phyloP scores from a whole-genome alignment of 1,139 yeast species.

The Pichia inconspicua region DNA sequence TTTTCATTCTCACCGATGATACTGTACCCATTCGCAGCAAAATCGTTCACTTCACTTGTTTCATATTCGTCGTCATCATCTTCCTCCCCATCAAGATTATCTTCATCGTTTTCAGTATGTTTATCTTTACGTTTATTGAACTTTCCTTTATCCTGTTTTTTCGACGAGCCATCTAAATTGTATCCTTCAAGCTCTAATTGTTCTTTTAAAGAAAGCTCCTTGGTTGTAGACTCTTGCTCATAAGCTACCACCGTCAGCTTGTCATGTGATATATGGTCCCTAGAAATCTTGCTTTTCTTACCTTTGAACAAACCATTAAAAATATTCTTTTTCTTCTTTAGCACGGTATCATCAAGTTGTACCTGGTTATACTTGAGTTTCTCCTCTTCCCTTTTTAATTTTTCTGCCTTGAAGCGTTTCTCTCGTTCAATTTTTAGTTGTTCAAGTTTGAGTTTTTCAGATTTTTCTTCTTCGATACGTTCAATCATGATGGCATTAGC shows the following conservation, averaged over 20 bases:
- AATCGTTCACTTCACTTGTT: neutral
- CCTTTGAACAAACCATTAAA: conserved; percentile 12
- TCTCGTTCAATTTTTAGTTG: conserved; percentile 14
- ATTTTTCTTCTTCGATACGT: conserved; percentile 5
- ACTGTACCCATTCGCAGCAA: neutral
- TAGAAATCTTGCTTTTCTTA: conserved; percentile 17
- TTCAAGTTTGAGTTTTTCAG: conserved; percentile 2
- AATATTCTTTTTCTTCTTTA: conserved; percentile 2
- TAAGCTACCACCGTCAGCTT: neutral
- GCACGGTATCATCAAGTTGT: conserved; percentile 2
- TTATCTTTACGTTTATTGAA: neutral
- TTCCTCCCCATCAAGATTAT: conserved; percentile 2
- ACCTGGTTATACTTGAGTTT: neutral
- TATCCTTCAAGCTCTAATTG: conserved; percentile 11
- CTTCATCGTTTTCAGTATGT: neutral
- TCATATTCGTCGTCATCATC: conserved; percentile 5
- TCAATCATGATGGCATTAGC: conserved; percentile 12
- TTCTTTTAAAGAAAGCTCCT: conserved; percentile 8
- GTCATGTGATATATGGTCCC: conserved; percentile 15
- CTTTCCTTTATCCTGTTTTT: neutral
- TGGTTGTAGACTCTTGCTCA: neutral
- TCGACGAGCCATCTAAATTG: neutral
- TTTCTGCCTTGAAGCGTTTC: neutral
- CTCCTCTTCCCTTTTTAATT: neutral
- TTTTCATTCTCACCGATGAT: neutral